phyloP scores from a whole-genome alignment of 495 filamentous ascomycete genomes.

The Neohortaea acidophila region DNA sequence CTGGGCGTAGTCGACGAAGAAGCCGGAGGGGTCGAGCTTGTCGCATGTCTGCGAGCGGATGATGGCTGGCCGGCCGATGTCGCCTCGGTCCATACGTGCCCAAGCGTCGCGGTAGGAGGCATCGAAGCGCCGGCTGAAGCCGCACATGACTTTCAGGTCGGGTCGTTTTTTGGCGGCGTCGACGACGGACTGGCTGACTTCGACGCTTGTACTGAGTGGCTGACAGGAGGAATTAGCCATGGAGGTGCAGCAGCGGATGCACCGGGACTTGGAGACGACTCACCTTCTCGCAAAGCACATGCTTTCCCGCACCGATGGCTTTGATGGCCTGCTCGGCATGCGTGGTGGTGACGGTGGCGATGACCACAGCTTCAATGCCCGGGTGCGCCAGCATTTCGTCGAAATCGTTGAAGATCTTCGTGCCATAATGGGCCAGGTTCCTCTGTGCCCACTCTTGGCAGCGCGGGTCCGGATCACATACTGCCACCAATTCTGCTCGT shows the following conservation, averaged over 20 bases:
- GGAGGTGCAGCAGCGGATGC: too few relatives aligned
- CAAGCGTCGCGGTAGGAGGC: slow-evolving; percentile 26
- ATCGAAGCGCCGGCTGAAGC: slow-evolving; percentile 32
- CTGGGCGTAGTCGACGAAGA: slow-evolving; percentile 32
- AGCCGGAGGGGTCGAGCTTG: slow-evolving; percentile 29
- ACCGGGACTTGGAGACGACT: too few relatives aligned
- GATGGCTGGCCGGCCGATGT: slow-evolving; percentile 30
- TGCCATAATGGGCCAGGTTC: slow-evolving; percentile 24
- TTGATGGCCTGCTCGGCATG: slow-evolving; percentile 28
- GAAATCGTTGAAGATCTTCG: slow-evolving; percentile 26
- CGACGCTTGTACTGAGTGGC: slow-evolving; percentile 28
- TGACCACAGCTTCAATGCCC: slow-evolving; percentile 26
- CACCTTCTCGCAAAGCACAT: slow-evolving; percentile 34
- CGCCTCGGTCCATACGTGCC: slow-evolving; percentile 16
- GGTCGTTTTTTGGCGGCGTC: slow-evolving; percentile 24
- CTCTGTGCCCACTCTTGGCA: slow-evolving; percentile 24
- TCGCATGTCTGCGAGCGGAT: slow-evolving; percentile 35
- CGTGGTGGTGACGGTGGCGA: slow-evolving; percentile 28
- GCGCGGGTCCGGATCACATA: slow-evolving; percentile 23
- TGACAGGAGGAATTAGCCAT: too few relatives aligned
- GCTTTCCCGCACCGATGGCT: slow-evolving; percentile 26
- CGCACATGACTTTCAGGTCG: slow-evolving; percentile 28
- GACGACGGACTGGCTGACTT: slow-evolving; percentile 23
- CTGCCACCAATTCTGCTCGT: slow-evolving; percentile 27
- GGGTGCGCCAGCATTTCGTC: slow-evolving; percentile 30